Evolutionary conservation across 2,329 filamentous ascomycete genomes (phyloP), one percentile per base, ranked within the genome.

Genomic region (Plectosphaerella cucumerina): DNA sequence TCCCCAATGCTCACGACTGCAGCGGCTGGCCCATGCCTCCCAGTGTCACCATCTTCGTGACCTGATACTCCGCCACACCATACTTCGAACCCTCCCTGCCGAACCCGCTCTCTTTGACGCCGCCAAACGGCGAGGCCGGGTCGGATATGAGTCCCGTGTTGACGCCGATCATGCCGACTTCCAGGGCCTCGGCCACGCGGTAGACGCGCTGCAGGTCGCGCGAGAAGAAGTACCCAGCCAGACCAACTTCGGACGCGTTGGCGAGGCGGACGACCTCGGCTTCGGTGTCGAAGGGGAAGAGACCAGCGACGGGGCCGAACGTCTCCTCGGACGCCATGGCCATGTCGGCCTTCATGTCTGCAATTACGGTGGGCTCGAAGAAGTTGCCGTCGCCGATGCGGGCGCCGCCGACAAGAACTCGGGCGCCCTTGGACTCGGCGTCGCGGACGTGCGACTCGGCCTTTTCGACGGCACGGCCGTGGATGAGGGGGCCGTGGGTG

Each of bases 171-270:
- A 95, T 95, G 49, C 90, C 90, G 1, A 93, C 88, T 65, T 95
- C 87, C 37, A 95, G 72, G 15, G 78, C 77, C 70, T 89, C 85
- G 0, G 84, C 81, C 0, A 89, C 79, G 45, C 85, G 75, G 59
- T 75, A 72, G 23, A 82, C 76, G 6, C 85, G 71, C 61, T 79
- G 73, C 12, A 87, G 54, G 61, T 88, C 80, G 47, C 72, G 70
- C 6, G 82, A 91, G 76, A 90, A 97, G 75, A 99, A 96, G 73
- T 97, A 97, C 1, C 90, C 93, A 0, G 93, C 94, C 34, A 99
- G 78, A 1, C 94, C 94, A 35, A 97, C 92, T 48, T 93, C 85
- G 1, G 89, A 77, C 41, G 74, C 70, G 69, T 99, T 99, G 4
- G 94, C 93, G 58, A 93, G 72, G 56, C 81, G 76, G 26, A 97